A percentile compares a stretch with the other conserved stretches of the same genome.
Evolutionary conservation across 371 early-diverging fungal genomes (phyloP).

Genomic region (Funneliformis caledonium): DNA sequence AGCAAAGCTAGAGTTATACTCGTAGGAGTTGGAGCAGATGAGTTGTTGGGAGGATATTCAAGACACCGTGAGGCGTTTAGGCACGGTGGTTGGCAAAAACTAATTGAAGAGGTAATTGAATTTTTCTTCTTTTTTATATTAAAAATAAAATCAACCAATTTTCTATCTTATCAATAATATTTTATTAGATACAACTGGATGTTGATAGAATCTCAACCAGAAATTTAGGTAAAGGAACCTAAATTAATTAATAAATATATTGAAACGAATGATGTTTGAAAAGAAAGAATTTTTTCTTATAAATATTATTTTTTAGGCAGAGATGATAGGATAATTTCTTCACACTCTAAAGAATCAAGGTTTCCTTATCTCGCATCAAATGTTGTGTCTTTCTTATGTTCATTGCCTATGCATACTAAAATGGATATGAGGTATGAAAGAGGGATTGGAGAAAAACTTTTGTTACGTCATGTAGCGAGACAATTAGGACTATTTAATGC

Average conservation of each 20-base stretch:
- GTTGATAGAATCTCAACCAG: slow-evolving; percentile 82
- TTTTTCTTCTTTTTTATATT: not conserved
- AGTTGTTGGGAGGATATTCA: slow-evolving; percentile 92
- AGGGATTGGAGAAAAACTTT: slow-evolving; percentile 92
- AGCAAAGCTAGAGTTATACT: slow-evolving; percentile 80
- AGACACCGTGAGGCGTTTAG: slow-evolving; percentile 82
- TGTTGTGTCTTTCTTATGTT: slow-evolving; percentile 71
- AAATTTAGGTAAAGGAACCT: slow-evolving; percentile 67
- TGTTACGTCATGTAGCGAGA: slow-evolving; percentile 72
- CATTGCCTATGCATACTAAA: slow-evolving; percentile 78
- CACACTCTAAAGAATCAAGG: slow-evolving; percentile 87
- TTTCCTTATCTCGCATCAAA: slow-evolving; percentile 85
- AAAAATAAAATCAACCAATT: not conserved
- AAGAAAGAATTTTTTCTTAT: not conserved
- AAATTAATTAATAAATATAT: not conserved
- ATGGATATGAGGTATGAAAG: slow-evolving; percentile 78
- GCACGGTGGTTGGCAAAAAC: slow-evolving; percentile 63
- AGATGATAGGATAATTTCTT: slow-evolving; percentile 92
- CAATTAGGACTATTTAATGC: slow-evolving; percentile 62
- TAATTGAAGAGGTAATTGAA: slow-evolving; percentile 66
- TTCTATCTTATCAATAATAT: not conserved
- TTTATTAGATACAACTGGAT: slow-evolving; percentile 75
- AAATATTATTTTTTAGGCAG: slow-evolving; percentile 60
- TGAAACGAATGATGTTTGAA: too few relatives aligned
- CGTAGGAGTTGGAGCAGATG: slow-evolving; percentile 96